Conservation (phyloP, 1,284 basidiomycete species). For the Xanthoconium separans region DNA sequence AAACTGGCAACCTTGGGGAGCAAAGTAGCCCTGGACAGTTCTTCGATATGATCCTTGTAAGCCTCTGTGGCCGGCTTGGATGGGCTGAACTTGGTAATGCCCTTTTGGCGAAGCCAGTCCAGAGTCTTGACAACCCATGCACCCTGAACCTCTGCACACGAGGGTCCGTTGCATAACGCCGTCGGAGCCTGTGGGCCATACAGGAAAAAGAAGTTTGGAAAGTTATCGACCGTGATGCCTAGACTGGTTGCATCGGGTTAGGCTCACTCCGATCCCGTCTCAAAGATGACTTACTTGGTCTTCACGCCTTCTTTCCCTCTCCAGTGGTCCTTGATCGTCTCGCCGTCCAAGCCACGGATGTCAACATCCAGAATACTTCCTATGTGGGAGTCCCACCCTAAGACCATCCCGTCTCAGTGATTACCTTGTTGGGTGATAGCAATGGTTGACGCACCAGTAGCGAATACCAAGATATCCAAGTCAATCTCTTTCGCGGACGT, state of each 20-base stretch:
- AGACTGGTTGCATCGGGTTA: not conserved
- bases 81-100: slow-evolving; percentile 12
- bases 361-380: slow-evolving; percentile 10
- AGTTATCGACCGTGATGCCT: slow-evolving; percentile 6
- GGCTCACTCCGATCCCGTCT: not conserved
- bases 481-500: slow-evolving; percentile 6
- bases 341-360: slow-evolving; percentile 4
- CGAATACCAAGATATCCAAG: slow-evolving; percentile 5
- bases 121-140: slow-evolving; percentile 5
- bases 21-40: not conserved
- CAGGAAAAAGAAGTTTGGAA: slow-evolving; percentile 10
- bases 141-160: slow-evolving; percentile 10
- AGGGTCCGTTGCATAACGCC: slow-evolving; percentile 5
- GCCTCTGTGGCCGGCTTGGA: not conserved
- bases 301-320: slow-evolving; percentile 2
- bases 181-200: slow-evolving; percentile 11
- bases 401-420: not conserved
- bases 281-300: slow-evolving; percentile 2
- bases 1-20: slow-evolving; percentile 12
- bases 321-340: slow-evolving; percentile 12
- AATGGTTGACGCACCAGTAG: slow-evolving; percentile 1
- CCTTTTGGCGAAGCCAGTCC: slow-evolving; percentile 1
- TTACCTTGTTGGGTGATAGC: not conserved
- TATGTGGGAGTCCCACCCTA: slow-evolving; percentile 6
- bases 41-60: slow-evolving; percentile 10